Conservation (phyloP, 371 early-diverging fungal genomes). For the Lichtheimia ornata region DNA sequence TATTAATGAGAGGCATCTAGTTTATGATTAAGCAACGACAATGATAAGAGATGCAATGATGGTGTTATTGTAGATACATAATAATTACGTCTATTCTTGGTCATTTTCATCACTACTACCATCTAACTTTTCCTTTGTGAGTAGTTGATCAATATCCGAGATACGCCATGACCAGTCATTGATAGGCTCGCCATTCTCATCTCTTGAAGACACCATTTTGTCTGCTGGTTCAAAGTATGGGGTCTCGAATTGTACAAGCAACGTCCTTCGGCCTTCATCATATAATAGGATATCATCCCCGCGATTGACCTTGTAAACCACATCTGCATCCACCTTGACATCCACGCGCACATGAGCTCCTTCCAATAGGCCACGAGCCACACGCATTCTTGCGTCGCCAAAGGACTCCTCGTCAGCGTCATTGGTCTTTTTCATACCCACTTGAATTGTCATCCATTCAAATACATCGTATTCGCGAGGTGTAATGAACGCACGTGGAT, state of each 20-base stretch:
- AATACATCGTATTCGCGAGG: conserved; percentile 30
- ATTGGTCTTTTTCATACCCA: conserved; percentile 16
- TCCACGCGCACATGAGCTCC: conserved; percentile 58
- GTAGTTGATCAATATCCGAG: conserved; percentile 58
- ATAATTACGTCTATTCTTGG: conserved; percentile 3
- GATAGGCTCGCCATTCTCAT: conserved; percentile 52
- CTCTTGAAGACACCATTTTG: conserved; percentile 50
- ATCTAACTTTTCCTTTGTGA: conserved; percentile 51
- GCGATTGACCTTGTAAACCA: conserved; percentile 37
- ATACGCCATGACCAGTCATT: conserved; percentile 62
- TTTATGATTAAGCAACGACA: too few relatives aligned
- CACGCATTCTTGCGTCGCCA: conserved; percentile 41
- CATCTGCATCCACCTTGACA: conserved; percentile 57
- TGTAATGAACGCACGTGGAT: conserved; percentile 26
- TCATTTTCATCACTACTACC: conserved; percentile 9
- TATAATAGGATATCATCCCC: conserved; percentile 31
- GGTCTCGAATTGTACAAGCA: conserved; percentile 58
- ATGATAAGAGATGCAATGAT: too few relatives aligned
- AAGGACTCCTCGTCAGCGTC: conserved; percentile 46
- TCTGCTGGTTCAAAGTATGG: conserved; percentile 60
- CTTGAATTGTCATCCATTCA: conserved; percentile 47
- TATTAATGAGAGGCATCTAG: too few relatives aligned
- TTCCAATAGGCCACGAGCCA: conserved; percentile 48
- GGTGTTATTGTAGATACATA: too few relatives aligned
- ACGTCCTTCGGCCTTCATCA: conserved; percentile 51